Conservation (phyloP, 1,139 yeast genomes). For the Yamadazyma taylorii region DNA sequence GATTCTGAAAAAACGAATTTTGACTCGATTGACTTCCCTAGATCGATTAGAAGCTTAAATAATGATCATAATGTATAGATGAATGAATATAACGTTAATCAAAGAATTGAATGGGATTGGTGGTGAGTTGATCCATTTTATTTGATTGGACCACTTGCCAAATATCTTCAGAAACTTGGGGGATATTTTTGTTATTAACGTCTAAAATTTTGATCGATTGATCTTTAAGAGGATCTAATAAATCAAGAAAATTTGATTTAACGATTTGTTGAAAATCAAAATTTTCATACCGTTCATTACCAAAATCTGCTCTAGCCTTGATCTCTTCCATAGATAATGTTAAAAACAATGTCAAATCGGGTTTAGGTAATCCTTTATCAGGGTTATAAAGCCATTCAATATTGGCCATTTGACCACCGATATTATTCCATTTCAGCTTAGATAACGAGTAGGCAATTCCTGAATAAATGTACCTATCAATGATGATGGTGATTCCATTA, state of each 20-base stretch:
- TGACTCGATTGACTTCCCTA: constrained; percentile 52
- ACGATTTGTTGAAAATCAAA: constrained; percentile 72
- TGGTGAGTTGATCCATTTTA: constrained; percentile 15
- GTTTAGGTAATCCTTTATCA: constrained; percentile 82
- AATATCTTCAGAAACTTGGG: constrained; percentile 46
- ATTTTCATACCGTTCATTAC: constrained; percentile 87
- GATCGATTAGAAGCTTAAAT: constrained; percentile 33
- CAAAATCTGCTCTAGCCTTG: constrained; percentile 72
- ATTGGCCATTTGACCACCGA: constrained; percentile 46
- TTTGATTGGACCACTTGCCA: constrained; percentile 25
- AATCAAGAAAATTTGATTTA: constrained; percentile 52
- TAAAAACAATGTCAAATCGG: constrained; percentile 80
- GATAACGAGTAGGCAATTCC: constrained; percentile 93
- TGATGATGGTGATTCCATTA: constrained; percentile 58
- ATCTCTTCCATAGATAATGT: constrained; percentile 57
- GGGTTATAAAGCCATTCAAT: constrained; percentile 77
- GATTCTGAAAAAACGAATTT: constrained; percentile 58
- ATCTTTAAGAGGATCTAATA: constrained; percentile 38
- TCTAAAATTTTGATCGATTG: constrained; percentile 45
- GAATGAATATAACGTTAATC: not conserved
- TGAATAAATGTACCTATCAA: constrained; percentile 89
- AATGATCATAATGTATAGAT: not conserved
- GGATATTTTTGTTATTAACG: constrained; percentile 62
- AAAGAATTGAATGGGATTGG: constrained; percentile 14
- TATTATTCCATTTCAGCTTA: constrained; percentile 35